Base-by-base conservation (phyloP, 192 early-diverging fungal species). In the Entophlyctis helioformis region DNA sequence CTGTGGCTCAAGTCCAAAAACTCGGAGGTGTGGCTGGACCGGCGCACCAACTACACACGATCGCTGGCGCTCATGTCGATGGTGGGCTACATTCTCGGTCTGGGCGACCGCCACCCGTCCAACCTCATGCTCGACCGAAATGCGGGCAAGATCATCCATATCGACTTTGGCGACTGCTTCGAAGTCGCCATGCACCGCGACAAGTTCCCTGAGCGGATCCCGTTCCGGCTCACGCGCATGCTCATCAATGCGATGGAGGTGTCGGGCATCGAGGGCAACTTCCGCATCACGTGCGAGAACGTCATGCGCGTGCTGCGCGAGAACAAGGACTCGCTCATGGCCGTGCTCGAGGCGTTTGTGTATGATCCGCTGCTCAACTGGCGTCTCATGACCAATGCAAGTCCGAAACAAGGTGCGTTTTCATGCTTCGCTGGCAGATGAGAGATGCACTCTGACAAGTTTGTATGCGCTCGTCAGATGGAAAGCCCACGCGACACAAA, bases 91-190 rank as follows among this genome's bases (percentile, higher is more conserved):
- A 80, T 92, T 7, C 64, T 92, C 25, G 89, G 89, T 16, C 51
- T 92, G 35, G 89, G 89, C 5, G 89, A 92, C 66, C 62, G 89
- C 7, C 89, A 92, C 62, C 86, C 85, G 1, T 80, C 82, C 34
- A 92, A 92, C 58, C 64, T 92, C n/a, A 83, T 92, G 84, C 46
- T 89, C 25, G 78, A 90, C 51, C 46, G 73, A 13, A 62, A 67
- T 16, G 81, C 84, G 16, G 87, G 87, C 40, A 87, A 90, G 51
- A 70, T 90, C 11, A 80, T 92, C 15, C 89, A 92, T 44, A 89
- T 92, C 46, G 89, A 92, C 61, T 86, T 90, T 65, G 89, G 89
- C 23, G 89, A 90, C 46, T 92, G 87, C 56, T 92, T 92, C 45
- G 89, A 91, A 71, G 73, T 89, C 31, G 87, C 87, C 1, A 82